Conservation (phyloP, 768 basidiomycete genomes). For the Russula lepida region DNA sequence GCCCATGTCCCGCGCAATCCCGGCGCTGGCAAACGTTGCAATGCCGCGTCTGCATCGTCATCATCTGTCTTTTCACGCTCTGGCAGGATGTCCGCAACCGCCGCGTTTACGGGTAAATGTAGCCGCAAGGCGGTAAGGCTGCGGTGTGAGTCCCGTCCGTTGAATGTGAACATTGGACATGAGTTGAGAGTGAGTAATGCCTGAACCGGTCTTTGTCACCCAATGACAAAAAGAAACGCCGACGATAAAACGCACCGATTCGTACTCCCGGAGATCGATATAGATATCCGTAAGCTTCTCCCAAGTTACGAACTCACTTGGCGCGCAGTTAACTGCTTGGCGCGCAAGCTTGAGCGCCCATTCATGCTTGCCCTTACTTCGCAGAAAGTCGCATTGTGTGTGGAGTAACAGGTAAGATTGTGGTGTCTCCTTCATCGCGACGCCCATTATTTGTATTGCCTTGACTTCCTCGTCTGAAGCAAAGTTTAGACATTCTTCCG, state of each 20-base stretch:
- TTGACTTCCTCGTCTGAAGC: slow-evolving; percentile 91
- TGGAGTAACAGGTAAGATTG: slow-evolving; percentile 93
- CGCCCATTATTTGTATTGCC: slow-evolving; percentile 87
- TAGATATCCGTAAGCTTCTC: slow-evolving; percentile 94
- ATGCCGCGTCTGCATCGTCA: slow-evolving; percentile 88
- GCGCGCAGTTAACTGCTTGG: slow-evolving; percentile 96
- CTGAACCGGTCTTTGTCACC: slow-evolving; percentile 22
- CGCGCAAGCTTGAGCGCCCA: slow-evolving; percentile 90
- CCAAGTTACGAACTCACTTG: slow-evolving; percentile 98
- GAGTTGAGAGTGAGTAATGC: slow-evolving; percentile 92
- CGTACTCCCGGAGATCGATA: slow-evolving; percentile 82
- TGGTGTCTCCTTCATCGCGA: slow-evolving; percentile 75
- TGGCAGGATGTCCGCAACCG: slow-evolving; percentile 86
- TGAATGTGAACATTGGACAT: slow-evolving; percentile 99
- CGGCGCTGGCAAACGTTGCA: slow-evolving; percentile 91
- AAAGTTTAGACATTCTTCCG: not conserved
- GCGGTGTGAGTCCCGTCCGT: slow-evolving; percentile 89
- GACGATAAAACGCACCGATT: slow-evolving; percentile 38
- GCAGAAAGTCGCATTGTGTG: slow-evolving; percentile 88
- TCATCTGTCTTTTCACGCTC: slow-evolving; percentile 76
- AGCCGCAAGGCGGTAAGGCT: slow-evolving; percentile 70
- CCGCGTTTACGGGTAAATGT: slow-evolving; percentile 78
- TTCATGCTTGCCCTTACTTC: slow-evolving; percentile 71
- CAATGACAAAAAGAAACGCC: not conserved
- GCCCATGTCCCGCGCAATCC: slow-evolving; percentile 94